Conservation (phyloP, 257 asterid species). For the Rauvolfia tetraphylla region DNA sequence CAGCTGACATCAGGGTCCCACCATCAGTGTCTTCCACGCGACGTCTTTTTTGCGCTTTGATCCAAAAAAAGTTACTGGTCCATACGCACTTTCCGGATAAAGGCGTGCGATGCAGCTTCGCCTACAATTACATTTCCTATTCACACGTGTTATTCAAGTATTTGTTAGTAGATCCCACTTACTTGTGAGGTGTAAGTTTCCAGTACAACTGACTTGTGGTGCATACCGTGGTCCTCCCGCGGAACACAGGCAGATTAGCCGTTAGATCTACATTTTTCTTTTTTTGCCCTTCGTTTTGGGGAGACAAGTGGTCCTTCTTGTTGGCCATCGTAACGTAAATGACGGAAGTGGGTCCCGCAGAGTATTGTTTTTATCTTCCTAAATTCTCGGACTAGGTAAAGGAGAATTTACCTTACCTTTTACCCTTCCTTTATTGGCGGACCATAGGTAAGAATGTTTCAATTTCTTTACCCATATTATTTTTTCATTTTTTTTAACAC, state of each 20-base stretch:
- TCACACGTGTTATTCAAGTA: neutral
- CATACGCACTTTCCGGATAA: neutral
- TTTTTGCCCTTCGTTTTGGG: too few species aligned
- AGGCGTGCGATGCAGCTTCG: neutral
- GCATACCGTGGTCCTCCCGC: slow-evolving; percentile 3
- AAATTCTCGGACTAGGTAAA: too few species aligned
- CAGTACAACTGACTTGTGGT: neutral
- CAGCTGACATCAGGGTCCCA: neutral
- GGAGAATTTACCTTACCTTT: too few species aligned
- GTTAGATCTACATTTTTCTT: neutral
- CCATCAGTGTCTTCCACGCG: neutral
- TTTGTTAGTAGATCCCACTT: neutral
- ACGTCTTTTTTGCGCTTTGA: neutral
- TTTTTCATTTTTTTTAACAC: too few species aligned
- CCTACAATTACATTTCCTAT: neutral
- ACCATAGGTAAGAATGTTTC: too few species aligned
- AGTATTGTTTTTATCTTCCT: too few species aligned
- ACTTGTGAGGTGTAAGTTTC: neutral
- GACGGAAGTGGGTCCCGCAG: too few species aligned
- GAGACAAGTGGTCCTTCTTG: neutral
- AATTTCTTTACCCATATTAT: too few species aligned
- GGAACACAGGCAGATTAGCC: neutral
- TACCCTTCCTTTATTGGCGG: too few species aligned
- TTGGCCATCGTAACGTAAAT: neutral
- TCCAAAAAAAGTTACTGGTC: neutral